Conservation (phyloP, 345 rosid genomes). For the Aegle marmelos region DNA sequence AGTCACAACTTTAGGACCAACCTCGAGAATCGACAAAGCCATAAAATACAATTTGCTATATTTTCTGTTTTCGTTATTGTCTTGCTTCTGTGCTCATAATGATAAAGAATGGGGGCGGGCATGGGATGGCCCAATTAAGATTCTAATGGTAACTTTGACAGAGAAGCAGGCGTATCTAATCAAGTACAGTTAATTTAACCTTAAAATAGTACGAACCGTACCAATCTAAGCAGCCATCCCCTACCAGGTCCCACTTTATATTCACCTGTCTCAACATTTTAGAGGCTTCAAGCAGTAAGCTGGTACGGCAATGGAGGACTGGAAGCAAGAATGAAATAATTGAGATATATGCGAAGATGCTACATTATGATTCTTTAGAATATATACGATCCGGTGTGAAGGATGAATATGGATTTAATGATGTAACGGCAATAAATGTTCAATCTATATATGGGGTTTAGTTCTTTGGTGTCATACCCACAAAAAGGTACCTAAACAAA, state of each 20-base stretch:
- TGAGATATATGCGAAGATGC: neutral
- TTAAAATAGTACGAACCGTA: slow-evolving; percentile 26
- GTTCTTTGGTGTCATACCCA: neutral
- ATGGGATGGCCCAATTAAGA: slow-evolving; percentile 7
- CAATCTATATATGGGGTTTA: neutral
- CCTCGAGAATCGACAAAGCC: slow-evolving; percentile 41
- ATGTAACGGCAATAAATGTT: neutral
- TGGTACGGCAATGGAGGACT: neutral
- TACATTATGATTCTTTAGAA: neutral
- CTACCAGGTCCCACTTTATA: neutral
- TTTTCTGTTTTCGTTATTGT: neutral
- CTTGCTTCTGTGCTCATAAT: neutral
- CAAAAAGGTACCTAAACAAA: neutral
- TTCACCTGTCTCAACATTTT: neutral
- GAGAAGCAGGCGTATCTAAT: slow-evolving; percentile 1
- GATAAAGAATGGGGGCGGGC: neutral
- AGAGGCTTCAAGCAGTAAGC: neutral
- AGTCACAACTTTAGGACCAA: slow-evolving; percentile 34
- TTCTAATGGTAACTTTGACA: slow-evolving; percentile 14
- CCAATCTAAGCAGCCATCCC: slow-evolving; percentile 7
- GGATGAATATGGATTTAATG: neutral
- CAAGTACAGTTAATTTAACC: slow-evolving; percentile 19
- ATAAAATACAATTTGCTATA: neutral
- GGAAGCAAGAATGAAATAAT: neutral
- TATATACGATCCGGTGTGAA: neutral